These are phyloP conservation scores for Crithidia sp. DNA, from an alignment of 208 protist genomes.

Conservation along the genomic window DNA sequence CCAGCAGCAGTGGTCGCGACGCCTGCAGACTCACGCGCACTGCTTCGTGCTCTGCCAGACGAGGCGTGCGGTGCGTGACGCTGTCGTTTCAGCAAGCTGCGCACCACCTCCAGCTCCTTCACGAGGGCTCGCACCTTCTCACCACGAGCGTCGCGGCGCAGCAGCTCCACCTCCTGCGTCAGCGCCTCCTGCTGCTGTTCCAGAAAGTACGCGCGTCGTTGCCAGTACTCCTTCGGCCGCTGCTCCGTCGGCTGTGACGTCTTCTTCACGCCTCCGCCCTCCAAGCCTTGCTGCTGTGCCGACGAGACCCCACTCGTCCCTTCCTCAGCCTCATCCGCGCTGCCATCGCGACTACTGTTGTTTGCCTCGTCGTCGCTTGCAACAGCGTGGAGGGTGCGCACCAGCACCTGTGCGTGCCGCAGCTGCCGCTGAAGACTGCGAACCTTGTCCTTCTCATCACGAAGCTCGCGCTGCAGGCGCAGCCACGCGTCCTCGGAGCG, in stretches of 20 bases:
- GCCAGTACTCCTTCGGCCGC: conserved; percentile 28
- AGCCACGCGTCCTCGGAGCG: conserved; percentile 38
- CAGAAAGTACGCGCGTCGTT: conserved; percentile 43
- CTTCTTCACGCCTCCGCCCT: not conserved
- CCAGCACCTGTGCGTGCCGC: conserved; percentile 33
- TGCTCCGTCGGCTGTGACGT: not conserved
- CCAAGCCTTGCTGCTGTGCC: not conserved
- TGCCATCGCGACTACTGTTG: not conserved
- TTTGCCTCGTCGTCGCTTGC: conserved; percentile 1
- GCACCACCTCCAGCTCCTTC: conserved; percentile 48
- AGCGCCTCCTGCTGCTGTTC: conserved; percentile 38
- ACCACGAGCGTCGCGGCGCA: conserved; percentile 48
- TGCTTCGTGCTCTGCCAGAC: too few relatives aligned
- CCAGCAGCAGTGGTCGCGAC: too few relatives aligned
- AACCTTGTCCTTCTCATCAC: conserved; percentile 38
- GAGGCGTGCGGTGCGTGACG: not conserved
- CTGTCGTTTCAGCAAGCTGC: conserved; percentile 42
- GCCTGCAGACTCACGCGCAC: too few relatives aligned
- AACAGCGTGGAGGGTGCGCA: conserved; percentile 32
- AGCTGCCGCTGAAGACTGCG: conserved; percentile 45
- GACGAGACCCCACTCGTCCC: not conserved
- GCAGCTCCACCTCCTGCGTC: conserved; percentile 32
- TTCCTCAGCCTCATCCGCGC: not conserved
- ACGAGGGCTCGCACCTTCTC: conserved; percentile 43
- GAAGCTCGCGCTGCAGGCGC: conserved; percentile 32